phyloP scores from a whole-genome alignment of 208 protist genomes.

The Leishmania major region DNA sequence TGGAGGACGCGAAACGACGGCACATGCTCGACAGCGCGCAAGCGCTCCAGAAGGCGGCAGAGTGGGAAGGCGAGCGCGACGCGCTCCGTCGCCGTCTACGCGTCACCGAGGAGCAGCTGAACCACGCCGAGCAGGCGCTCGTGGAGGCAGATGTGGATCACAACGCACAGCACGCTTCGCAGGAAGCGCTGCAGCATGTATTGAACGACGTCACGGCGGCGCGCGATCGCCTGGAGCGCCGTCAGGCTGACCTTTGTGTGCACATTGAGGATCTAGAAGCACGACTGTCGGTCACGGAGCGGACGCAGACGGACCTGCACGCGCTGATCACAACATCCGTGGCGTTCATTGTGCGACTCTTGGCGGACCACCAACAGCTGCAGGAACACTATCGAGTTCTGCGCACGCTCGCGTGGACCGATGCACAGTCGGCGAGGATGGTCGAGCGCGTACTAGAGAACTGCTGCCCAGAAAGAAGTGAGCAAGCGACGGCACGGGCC shows the following conservation, averaged over 20 bases:
- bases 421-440: not conserved
- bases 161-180: conserved; percentile 1
- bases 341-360: conserved; percentile 5
- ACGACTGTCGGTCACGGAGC: conserved; percentile 2
- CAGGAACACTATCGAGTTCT: conserved; percentile 3
- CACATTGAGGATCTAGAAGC: conserved; percentile 33
- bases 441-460: conserved; percentile 4
- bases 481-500: not conserved
- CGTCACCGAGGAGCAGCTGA: conserved; percentile 1
- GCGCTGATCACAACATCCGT: conserved; percentile 8
- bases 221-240: conserved; percentile 11
- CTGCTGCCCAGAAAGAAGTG: too few relatives aligned
- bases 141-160: conserved; percentile 12
- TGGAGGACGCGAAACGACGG: conserved; percentile 15
- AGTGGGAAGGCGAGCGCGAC: conserved; percentile 16
- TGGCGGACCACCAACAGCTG: conserved; percentile 9
- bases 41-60: not conserved
- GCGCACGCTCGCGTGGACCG: not conserved
- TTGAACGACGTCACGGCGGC: conserved; percentile 1
- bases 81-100: conserved; percentile 5
- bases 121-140: conserved; percentile 6
- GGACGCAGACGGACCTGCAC: conserved; percentile 7
- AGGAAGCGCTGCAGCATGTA: not conserved
- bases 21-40: not conserved
- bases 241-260: conserved; percentile 9